Evolutionary conservation across 2,329 filamentous ascomycete species (phyloP).

Genomic region (Orbilia oligospora): DNA sequence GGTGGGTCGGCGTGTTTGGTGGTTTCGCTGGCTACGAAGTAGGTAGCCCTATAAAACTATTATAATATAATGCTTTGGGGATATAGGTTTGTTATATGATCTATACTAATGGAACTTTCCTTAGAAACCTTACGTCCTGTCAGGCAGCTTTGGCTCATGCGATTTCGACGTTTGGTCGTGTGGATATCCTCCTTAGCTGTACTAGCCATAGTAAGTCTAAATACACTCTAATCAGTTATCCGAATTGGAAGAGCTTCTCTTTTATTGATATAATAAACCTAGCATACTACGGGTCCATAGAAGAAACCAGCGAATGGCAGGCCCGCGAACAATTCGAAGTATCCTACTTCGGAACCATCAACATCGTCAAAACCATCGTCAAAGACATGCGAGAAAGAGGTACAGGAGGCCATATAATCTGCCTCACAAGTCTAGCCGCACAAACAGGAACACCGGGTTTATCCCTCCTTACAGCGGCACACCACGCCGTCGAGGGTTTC

Average conservation of each 20-base stretch:
- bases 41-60: conserved; percentile 1
- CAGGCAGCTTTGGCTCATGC: conserved; percentile 90
- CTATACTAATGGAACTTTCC: neutral
- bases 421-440: conserved; percentile 89
- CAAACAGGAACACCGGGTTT: conserved; percentile 94
- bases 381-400: conserved; percentile 81
- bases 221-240: neutral
- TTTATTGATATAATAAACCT: neutral
- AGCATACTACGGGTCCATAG: conserved; percentile 91
- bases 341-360: conserved; percentile 95
- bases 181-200: conserved; percentile 92
- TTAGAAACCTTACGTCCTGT: conserved; percentile 77
- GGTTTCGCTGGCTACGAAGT: conserved; percentile 62
- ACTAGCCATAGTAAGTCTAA: conserved; percentile 79
- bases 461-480: conserved; percentile 89
- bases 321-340: conserved; percentile 93
- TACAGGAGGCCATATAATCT: conserved; percentile 88
- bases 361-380: conserved; percentile 90
- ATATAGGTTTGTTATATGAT: neutral
- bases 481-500: conserved; percentile 76
- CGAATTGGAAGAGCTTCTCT: no score
- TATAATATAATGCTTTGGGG: neutral
- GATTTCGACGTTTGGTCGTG: conserved; percentile 83
- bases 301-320: conserved; percentile 87
- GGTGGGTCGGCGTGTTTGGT: conserved; percentile 61